Conservation (phyloP, 1,284 basidiomycete genomes). For the Xerocomus minutiporus region DNA sequence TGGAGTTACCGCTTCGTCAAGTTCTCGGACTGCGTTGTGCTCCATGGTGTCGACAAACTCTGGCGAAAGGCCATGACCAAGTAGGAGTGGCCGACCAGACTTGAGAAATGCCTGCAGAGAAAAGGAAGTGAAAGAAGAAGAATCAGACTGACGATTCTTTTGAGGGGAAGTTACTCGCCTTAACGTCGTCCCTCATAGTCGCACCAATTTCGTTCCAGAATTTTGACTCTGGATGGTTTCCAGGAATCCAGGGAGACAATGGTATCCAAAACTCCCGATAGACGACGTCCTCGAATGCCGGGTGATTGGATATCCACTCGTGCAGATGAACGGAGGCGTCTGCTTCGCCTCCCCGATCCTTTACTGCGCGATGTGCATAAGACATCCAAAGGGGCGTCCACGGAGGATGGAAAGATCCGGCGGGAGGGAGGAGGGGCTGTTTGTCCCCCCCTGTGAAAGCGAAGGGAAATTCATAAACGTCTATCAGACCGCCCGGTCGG, state of each 20-base stretch:
- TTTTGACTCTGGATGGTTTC: slow-evolving; percentile 27
- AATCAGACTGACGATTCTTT: slow-evolving; percentile 1
- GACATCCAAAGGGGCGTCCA: slow-evolving; percentile 62
- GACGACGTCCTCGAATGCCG: slow-evolving; percentile 51
- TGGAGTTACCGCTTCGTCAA: slow-evolving; percentile 43
- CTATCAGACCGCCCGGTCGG: slow-evolving; percentile 63
- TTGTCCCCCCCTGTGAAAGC: slow-evolving; percentile 50
- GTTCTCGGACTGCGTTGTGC: slow-evolving; percentile 45
- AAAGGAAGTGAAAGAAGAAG: slow-evolving; percentile 1
- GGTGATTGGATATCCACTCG: slow-evolving; percentile 49
- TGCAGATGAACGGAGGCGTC: slow-evolving; percentile 55
- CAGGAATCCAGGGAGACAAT: slow-evolving; percentile 43
- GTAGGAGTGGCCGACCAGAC: slow-evolving; percentile 61
- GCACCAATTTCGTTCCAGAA: slow-evolving; percentile 34
- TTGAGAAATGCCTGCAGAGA: slow-evolving; percentile 54
- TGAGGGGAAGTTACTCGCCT: slow-evolving; percentile 32
- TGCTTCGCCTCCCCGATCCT: slow-evolving; percentile 52
- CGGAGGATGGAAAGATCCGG: slow-evolving; percentile 41
- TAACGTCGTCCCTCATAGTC: slow-evolving; percentile 43
- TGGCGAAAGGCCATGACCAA: slow-evolving; percentile 55
- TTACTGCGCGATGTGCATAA: slow-evolving; percentile 46
- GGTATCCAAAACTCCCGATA: slow-evolving; percentile 58
- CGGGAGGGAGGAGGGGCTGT: slow-evolving; percentile 40
- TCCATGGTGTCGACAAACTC: slow-evolving; percentile 51
- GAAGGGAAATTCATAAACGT: slow-evolving; percentile 68